Base-by-base conservation (phyloP, 345 rosid species). In the Gossypium thurberi region DNA sequence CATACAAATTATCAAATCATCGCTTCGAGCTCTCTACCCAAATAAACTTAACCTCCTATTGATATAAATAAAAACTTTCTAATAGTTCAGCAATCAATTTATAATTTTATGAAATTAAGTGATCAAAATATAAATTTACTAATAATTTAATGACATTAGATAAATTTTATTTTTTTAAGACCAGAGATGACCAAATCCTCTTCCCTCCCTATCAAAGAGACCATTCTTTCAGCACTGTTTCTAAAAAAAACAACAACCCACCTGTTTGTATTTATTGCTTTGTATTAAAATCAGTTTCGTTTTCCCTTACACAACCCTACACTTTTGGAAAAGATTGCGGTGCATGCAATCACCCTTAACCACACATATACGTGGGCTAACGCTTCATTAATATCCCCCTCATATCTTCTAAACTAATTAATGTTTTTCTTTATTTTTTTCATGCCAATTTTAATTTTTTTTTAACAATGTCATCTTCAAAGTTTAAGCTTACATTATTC, bases 211-310 rank as follows among this genome's bases (percentile, higher is more conserved):
- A 47, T 68, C 37, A 10, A 64, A 73, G 18, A 63, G 52, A 3
- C 33, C 33, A 25, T 11, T 8, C 17, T 67, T 72, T 69, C 73
- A 71, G 66, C 76, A 51, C 47, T 28, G 72, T 59, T 66, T 33
- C 73, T 14, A 67, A 68, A 42, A 55, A 50, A 48, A 59, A 70
- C 44, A 42, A 75, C 72, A 57, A 47, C 71, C 68, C 64, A 42
- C 10, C 65, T 48, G 2, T 69, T 40, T 76, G 37, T 48, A 40
- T 25, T 73, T 1, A 8, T 57, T 62, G 61, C 74, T 65, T 65
- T 68, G 48, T 59, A 60, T 28, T 67, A 44, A 56, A 62, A 53
- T 69, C 55, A 65, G 76, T 73, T 80, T 77, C 84, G 53, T 78
- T 84, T 77, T 84, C 83, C 10, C 61, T 57, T 57, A 21, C 28